Conservation (phyloP, 345 rosid genomes). For the Draba incana region DNA sequence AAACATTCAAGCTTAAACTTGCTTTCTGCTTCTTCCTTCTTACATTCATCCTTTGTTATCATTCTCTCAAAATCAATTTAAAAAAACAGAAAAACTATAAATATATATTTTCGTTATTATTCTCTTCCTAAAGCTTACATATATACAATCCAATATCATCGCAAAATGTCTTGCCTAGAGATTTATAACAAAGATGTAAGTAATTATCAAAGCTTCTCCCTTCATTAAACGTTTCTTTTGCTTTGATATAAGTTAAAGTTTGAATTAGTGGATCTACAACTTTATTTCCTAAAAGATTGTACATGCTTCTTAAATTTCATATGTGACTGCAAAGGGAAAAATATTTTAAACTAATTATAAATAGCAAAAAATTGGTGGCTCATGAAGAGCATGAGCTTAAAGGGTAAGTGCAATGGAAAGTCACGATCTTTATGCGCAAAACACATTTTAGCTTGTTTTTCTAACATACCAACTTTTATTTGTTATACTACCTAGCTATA, state of each 20-base stretch:
- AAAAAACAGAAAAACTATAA: not conserved
- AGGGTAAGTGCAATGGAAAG: constrained; percentile 26
- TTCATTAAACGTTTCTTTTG: not conserved
- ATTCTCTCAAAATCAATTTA: constrained; percentile 32
- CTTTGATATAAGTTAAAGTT: not conserved
- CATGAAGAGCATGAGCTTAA: constrained; percentile 38
- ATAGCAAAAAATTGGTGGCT: constrained; percentile 26
- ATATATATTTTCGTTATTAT: not conserved
- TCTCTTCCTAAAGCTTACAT: not conserved
- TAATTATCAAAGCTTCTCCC: constrained; percentile 8
- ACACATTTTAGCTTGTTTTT: constrained; percentile 22
- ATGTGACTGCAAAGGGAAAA: constrained; percentile 2
- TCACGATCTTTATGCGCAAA: constrained; percentile 43
- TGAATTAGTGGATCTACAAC: not conserved
- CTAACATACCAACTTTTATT: too few relatives aligned
- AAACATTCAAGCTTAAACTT: constrained; percentile 37
- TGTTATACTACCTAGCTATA: not conserved
- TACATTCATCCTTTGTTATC: constrained; percentile 18
- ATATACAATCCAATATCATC: not conserved
- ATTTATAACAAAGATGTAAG: constrained; percentile 58
- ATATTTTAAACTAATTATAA: not conserved
- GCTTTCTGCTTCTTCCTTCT: constrained; percentile 38
- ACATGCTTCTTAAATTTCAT: constrained; percentile 14
- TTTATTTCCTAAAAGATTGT: constrained; percentile 13
- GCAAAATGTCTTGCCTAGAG: constrained; percentile 51